phyloP scores from a whole-genome alignment of 1,284 basidiomycete species.

The Cryptococcus depauperatus region DNA sequence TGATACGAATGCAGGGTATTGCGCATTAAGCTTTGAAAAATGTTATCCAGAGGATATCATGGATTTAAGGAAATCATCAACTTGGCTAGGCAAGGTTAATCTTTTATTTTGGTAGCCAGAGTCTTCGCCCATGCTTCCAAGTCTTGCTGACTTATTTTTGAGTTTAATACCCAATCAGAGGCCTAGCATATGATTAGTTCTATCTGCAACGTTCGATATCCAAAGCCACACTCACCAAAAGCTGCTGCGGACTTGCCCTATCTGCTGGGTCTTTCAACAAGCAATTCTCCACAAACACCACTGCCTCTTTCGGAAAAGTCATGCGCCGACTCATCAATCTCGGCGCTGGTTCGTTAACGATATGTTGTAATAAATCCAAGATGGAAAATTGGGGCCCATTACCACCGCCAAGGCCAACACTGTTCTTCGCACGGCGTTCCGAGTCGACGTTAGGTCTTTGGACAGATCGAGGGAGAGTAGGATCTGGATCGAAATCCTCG shows the following conservation, averaged over 20 bases:
- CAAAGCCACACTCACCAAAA: constrained; percentile 57
- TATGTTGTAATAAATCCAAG: constrained; percentile 90
- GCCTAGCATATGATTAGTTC: too few species aligned
- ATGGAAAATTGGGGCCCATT: constrained; percentile 94
- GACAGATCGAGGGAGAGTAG: constrained; percentile 31
- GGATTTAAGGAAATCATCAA: too few species aligned
- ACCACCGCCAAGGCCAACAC: constrained; percentile 72
- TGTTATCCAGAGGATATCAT: too few species aligned
- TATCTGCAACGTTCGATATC: background rate
- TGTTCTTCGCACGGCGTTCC: constrained; percentile 51
- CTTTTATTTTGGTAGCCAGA: too few species aligned
- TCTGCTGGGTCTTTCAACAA: constrained; percentile 71
- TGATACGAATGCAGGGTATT: too few species aligned
- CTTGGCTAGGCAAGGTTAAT: too few species aligned
- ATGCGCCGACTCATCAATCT: constrained; percentile 51
- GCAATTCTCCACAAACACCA: constrained; percentile 73
- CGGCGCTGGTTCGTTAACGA: constrained; percentile 93
- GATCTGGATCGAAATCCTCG: constrained; percentile 35
- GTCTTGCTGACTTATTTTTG: constrained; percentile 28
- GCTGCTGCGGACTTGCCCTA: constrained; percentile 69
- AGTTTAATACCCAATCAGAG: constrained; percentile 34
- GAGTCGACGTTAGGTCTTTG: constrained; percentile 21
- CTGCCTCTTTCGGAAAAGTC: constrained; percentile 58
- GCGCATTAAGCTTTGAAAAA: too few species aligned
- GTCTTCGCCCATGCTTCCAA: constrained; percentile 26